A percentile compares a stretch with the other conserved stretches of the same genome.
Evolutionary conservation across 495 filamentous ascomycete genomes (phyloP).

Genomic region (Echria macrotheca): DNA sequence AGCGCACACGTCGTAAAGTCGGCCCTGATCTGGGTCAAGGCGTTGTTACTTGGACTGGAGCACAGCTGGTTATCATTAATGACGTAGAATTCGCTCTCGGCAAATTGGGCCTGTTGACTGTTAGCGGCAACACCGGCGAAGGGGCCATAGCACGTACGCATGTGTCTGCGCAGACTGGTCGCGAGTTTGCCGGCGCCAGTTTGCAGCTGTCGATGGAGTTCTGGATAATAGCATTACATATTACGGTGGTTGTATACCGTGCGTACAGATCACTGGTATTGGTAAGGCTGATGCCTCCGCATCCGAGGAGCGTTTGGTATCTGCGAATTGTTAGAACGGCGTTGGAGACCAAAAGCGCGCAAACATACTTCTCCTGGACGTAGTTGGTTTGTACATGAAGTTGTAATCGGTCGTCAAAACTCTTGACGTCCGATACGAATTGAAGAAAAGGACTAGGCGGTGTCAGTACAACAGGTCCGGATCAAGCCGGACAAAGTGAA

Average conservation of each 20-base stretch:
- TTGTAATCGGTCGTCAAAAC: constrained; percentile 73
- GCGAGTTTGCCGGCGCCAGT: constrained; percentile 55
- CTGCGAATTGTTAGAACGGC: constrained; percentile 32
- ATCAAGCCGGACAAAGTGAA: neutral
- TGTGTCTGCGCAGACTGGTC: constrained; percentile 82
- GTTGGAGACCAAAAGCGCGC: constrained; percentile 9
- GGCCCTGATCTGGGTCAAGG: constrained; percentile 73
- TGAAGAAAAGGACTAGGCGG: constrained; percentile 73
- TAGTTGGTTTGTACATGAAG: constrained; percentile 70
- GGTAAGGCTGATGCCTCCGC: constrained; percentile 66
- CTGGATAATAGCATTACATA: constrained; percentile 95
- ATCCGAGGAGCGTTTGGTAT: constrained; percentile 75
- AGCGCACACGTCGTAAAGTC: constrained; percentile 88
- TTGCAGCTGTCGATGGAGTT: constrained; percentile 72
- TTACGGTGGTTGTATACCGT: constrained; percentile 82
- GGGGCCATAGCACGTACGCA: constrained; percentile 53
- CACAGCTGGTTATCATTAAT: constrained; percentile 71
- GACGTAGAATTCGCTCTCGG: constrained; percentile 81
- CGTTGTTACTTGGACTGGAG: constrained; percentile 53
- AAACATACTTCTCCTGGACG: constrained; percentile 65
- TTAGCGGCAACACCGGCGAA: constrained; percentile 20
- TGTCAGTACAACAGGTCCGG: constrained; percentile 14
- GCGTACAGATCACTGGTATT: constrained; percentile 87
- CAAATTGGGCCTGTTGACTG: constrained; percentile 62
- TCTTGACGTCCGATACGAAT: constrained; percentile 65